Conservation (phyloP, 192 early-diverging fungal species). For the Phycomyces nitens region DNA sequence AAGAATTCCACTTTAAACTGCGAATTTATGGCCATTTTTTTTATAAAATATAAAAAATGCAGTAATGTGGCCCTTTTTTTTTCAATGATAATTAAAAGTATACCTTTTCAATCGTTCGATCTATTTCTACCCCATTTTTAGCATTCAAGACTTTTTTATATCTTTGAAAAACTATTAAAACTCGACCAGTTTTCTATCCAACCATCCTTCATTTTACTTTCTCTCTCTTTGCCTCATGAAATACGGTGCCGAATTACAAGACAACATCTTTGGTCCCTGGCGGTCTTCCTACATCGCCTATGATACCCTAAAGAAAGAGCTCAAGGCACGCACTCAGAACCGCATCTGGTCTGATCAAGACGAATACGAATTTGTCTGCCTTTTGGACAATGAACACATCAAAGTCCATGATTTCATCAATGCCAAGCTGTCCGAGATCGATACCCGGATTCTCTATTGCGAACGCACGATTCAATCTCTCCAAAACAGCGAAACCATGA, state of each 20-base stretch:
- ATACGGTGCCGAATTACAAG: constrained; percentile 35
- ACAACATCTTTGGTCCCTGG: constrained; percentile 35
- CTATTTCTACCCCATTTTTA: background rate
- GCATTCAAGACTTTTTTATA: background rate
- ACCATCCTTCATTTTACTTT: background rate
- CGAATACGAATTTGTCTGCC: constrained; percentile 45
- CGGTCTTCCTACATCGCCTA: constrained; percentile 31
- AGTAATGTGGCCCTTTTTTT: too few species aligned
- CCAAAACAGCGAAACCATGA: constrained; percentile 41
- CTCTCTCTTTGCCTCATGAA: constrained; percentile 8
- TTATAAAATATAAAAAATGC: too few species aligned
- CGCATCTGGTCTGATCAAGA: constrained; percentile 57
- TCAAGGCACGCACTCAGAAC: constrained; percentile 46
- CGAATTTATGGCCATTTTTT: too few species aligned
- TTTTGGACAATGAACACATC: constrained; percentile 30
- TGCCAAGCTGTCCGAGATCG: constrained; percentile 71
- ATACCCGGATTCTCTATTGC: constrained; percentile 66
- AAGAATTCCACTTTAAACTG: too few species aligned
- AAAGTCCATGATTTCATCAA: constrained; percentile 68
- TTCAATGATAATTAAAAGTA: too few species aligned
- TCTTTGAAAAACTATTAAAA: background rate
- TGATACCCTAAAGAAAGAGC: constrained; percentile 30
- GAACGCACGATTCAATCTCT: constrained; percentile 49
- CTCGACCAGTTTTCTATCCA: background rate
- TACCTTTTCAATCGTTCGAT: too few species aligned